These are phyloP conservation scores for Rubus idaeus DNA, from an alignment of 306 rosid genomes.

Conservation along the genomic window DNA sequence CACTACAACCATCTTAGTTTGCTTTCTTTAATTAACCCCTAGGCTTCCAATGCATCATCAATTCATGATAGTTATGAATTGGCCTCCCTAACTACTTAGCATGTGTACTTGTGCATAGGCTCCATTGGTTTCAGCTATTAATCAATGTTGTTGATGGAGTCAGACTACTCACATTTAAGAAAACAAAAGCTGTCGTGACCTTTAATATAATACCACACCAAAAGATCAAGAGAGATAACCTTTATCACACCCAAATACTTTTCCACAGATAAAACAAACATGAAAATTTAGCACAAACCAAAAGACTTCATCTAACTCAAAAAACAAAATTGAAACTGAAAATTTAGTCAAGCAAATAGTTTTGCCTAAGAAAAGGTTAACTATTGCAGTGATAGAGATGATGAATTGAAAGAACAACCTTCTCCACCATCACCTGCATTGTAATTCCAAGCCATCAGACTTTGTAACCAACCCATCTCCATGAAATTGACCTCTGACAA, in stretches of 20 bases:
- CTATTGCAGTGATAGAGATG: slow-evolving; percentile 1
- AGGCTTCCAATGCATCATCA: background rate
- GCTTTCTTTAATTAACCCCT: background rate
- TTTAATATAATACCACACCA: background rate
- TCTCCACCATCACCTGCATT: slow-evolving; percentile 16
- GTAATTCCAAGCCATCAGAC: slow-evolving; percentile 23
- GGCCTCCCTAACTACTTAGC: background rate
- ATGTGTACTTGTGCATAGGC: background rate
- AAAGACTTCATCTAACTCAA: background rate
- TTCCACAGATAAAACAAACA: background rate
- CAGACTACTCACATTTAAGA: background rate
- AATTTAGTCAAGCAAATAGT: slow-evolving; percentile 10
- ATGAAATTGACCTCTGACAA: slow-evolving; percentile 11
- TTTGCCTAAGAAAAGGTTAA: slow-evolving; percentile 8
- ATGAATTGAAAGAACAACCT: slow-evolving; percentile 11
- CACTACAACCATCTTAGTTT: background rate
- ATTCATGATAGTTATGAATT: background rate
- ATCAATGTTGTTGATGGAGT: slow-evolving; percentile 2
- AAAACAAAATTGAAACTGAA: background rate
- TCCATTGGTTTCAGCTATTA: background rate
- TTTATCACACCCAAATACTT: background rate
- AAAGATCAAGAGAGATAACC: background rate
- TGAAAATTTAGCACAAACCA: background rate
- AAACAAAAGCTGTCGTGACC: background rate
- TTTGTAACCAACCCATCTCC: slow-evolving; percentile 20